Base-by-base conservation (phyloP, 2,329 filamentous ascomycete genomes). In the Leptographium flavum region DNA sequence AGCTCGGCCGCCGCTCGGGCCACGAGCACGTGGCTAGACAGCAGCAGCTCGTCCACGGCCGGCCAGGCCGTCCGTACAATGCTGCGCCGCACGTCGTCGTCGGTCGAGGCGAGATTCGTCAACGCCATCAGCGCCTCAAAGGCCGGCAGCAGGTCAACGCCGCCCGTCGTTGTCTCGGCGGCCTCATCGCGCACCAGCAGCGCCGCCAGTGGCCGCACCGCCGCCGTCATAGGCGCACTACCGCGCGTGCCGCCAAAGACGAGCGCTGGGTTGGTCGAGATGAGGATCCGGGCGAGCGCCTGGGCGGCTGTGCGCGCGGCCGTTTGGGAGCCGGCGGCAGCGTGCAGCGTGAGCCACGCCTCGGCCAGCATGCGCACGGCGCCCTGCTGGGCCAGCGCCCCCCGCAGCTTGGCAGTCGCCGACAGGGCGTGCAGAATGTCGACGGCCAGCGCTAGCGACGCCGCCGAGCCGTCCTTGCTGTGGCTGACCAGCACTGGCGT, bases 71-170 rank as follows among this genome's bases (percentile, higher is more conserved):
- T 67, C 10, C 83, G 77, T 31, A 94, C 77, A 42, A 94, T 88
- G 15, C 73, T 68, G 31, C 73, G 69, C 38, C 81, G 74, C 6
- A 75, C 71, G 6, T 78, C 74, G 30, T 81, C 73, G 45, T 81
- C 73, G 44, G 81, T 75, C 0, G 86, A 93, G 0, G 90, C 92
- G 8, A 98, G 74, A 55, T 98, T 98, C 0, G 92, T 96, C 31
- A 98, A 74, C 0, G 92, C 90, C 60, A 96, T 82, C 9, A 98
- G 73, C 1, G 83, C 74, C 62, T 98, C 92, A 54, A 96, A 98
- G 0, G 83, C 80, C 0, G 92, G 87, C 0, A 98, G 73, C 14
- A 96, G 74, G 59, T 94, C 84, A 43, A 81, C 75, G 3, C 71
- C 67, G 2, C 9, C 25, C 6, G 6, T 10, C 25, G 25, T 27